These are phyloP conservation scores for Umbelopsis sp. DNA, from an alignment of 192 early-diverging fungal genomes.

Conservation along the genomic window DNA sequence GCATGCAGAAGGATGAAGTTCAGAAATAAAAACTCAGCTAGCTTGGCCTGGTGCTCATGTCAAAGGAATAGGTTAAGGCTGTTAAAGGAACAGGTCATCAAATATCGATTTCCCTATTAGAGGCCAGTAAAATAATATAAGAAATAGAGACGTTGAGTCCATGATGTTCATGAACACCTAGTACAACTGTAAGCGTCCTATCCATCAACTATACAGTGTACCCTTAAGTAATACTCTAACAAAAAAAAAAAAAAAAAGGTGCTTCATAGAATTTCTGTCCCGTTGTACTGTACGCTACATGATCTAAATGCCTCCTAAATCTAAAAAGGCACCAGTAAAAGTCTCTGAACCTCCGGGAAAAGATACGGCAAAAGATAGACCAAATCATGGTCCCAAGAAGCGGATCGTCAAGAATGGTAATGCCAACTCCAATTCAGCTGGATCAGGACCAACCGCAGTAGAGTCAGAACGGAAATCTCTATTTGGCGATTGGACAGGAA, in stretches of 20 bases:
- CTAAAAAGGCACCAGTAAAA: neutral
- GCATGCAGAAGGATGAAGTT: constrained; percentile 11
- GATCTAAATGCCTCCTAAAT: constrained; percentile 10
- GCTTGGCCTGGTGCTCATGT: neutral
- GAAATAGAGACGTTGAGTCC: too few relatives aligned
- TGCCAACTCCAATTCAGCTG: constrained; percentile 7
- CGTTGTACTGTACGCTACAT: neutral
- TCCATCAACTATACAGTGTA: too few relatives aligned
- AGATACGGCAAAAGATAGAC: neutral
- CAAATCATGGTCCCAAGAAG: constrained; percentile 7
- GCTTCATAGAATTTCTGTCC: neutral
- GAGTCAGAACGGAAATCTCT: constrained; percentile 29
- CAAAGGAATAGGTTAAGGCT: neutral
- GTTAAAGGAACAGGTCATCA: too few relatives aligned
- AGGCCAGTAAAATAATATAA: too few relatives aligned
- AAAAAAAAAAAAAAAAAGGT: too few relatives aligned
- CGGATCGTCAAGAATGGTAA: constrained; percentile 27
- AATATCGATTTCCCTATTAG: too few relatives aligned
- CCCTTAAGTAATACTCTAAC: too few relatives aligned
- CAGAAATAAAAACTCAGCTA: constrained; percentile 3
- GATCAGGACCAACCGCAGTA: constrained; percentile 6
- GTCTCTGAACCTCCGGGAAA: neutral
- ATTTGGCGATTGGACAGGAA: constrained; percentile 87
- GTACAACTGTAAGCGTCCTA: too few relatives aligned
- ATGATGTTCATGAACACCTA: too few relatives aligned